Percentiles rank a stretch among this genome's conserved stretches.
phyloP scores from a whole-genome alignment of 1,139 yeast genomes.

The Magnusiomyces sp. region DNA sequence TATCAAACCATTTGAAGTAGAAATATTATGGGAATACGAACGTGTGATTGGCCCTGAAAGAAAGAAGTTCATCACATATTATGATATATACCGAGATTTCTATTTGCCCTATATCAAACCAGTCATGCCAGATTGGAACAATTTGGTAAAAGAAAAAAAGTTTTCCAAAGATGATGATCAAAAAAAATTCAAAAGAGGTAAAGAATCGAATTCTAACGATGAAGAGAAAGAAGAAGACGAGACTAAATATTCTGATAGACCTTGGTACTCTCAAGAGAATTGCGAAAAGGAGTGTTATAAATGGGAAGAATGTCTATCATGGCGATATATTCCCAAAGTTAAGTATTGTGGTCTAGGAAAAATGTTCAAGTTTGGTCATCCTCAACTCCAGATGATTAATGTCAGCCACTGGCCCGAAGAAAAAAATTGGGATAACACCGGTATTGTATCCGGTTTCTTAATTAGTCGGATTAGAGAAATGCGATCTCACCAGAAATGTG shows the following conservation, averaged over 20 bases:
- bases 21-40: conserved; percentile 32
- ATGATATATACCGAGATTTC: conserved; percentile 31
- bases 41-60: conserved; percentile 23
- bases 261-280: conserved; percentile 9
- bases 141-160: conserved; percentile 17
- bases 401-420: background rate
- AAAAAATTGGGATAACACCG: conserved; percentile 2
- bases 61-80: conserved; percentile 24
- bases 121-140: conserved; percentile 26
- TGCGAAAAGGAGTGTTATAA: conserved; percentile 24
- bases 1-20: conserved; percentile 27
- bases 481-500: conserved; percentile 22
- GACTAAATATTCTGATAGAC: conserved; percentile 22
- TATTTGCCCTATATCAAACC: conserved; percentile 27
- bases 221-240: conserved; percentile 13
- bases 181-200: background rate
- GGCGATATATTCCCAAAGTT: conserved; percentile 20
- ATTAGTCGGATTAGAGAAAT: conserved; percentile 27
- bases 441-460: conserved; percentile 24
- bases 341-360: conserved; percentile 18
- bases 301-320: conserved; percentile 20
- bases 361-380: conserved; percentile 6
- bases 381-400: background rate
- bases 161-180: conserved; percentile 13
- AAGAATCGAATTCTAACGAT: conserved; percentile 5